Base-by-base conservation (phyloP, 306 rosid genomes). In the Gynostemma pentaphyllum region DNA sequence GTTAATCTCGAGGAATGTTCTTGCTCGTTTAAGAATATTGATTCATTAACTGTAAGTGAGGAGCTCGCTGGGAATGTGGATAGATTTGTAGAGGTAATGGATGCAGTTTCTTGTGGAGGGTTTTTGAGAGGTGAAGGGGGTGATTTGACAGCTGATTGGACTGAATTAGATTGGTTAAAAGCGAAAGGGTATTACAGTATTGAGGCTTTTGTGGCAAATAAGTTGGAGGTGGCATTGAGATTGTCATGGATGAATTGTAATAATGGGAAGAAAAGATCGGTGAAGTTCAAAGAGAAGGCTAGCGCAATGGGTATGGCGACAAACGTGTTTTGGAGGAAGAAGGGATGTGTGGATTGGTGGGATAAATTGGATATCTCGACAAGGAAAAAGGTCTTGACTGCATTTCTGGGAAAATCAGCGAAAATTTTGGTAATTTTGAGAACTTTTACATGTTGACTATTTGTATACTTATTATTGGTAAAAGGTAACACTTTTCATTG, bases 311-410 rank as follows among this genome's bases (percentile, higher is more conserved):
- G 87, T 0, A 44, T 81, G 24, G 84, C 83, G 1, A 77, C 83
- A 1, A 85, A 85, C 82, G 85, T 85, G 66, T 87, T 63, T 75
- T 85, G 94, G 94, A 85, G 97, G 85, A 90, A 90, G 81, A 87
- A 83, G 56, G 90, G 97, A 30, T 90, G 90, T 57, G 80, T 90
- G 63, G 90, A 83, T 40, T 90, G 96, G 96, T 90, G 97, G 96
- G 45, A 49, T 45, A 83, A 76, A 72, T 66, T 90, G 80, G 94
- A 90, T 74, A 53, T 55, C 15, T 60, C 73, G 30, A 70, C 66
- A 1, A 78, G 81, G 83, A 68, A 67, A 59, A 85, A 81, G 52
- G 49, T 85, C 21, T 64, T 83, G 64, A 70, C 81, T 2, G 69
- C 86, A 2, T 59, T 78, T 55, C 61, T 88, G 49, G 87, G 81